Base-by-base conservation (phyloP, 352 stramenopile genomes). In the Hyaloperonospora brassicae region DNA sequence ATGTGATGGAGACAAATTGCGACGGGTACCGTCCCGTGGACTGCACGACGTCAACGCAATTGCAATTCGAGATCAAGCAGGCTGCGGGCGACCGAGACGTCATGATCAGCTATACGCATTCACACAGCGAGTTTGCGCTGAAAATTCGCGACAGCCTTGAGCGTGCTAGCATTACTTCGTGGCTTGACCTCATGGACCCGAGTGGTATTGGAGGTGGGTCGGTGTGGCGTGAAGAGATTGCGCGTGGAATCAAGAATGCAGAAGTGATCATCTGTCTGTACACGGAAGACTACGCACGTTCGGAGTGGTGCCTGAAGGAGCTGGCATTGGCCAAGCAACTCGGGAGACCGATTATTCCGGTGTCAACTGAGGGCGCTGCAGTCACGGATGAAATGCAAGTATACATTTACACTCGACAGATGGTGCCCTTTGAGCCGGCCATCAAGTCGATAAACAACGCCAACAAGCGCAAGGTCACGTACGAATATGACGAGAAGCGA, bases 71-170 rank as follows among this genome's bases (percentile, higher is more conserved):
- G 25, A 86, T 91, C 55, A 91, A 91, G 54, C 73, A 75, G 24
- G 78, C 73, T 22, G 80, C 80, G 0, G 83, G 83, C 5, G 80
- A 84, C 35, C 83, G 83, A 27, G 83, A 93, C 43, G 83, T 93
- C 12, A 91, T 93, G 80, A 93, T 93, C 59, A 89, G 75, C 55
- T 93, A 93, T 66, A 91, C 83, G 17, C 83, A 90, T 59, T 89
- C 83, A 14, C 80, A 89, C 51, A 59, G 63, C 34, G 72, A 86
- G 48, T 90, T 93, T 62, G 82, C 79, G 4, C 67, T 70, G 3
- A 84, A 87, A 43, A 65, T 89, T 54, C 79, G 79, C 13, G 64
- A 83, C 52, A 79, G 68, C 34, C 67, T 93, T 17, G 82, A 93
- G 57, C 61, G 73, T 43, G 79, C 75, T 12, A 88, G 79, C 42